These are phyloP conservation scores for Raphanus sativus DNA, from an alignment of 345 rosid species.

Conservation along the genomic window DNA sequence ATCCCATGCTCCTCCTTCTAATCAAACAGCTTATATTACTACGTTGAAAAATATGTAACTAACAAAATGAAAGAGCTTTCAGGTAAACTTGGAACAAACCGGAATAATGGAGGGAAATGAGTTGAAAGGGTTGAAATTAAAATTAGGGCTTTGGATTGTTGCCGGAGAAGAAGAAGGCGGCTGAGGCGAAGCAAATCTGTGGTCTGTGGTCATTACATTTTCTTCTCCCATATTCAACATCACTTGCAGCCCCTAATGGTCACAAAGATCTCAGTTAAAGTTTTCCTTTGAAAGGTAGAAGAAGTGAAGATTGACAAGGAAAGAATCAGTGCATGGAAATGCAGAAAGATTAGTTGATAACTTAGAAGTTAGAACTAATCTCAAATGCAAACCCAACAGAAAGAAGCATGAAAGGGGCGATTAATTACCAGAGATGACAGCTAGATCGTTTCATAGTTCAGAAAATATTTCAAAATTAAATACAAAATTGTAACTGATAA, in stretches of 20 bases:
- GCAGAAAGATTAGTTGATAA: constrained; percentile 11
- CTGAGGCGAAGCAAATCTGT: constrained; percentile 51
- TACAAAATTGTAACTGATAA: constrained; percentile 32
- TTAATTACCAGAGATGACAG: constrained; percentile 32
- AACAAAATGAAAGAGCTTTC: not conserved
- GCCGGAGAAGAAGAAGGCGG: constrained; percentile 44
- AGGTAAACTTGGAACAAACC: constrained; percentile 42
- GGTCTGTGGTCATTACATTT: constrained; percentile 56
- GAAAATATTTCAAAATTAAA: constrained; percentile 23
- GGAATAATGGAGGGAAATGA: constrained; percentile 59
- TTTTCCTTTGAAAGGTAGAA: not conserved
- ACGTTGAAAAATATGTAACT: not conserved
- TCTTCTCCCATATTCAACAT: constrained; percentile 54
- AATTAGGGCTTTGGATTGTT: constrained; percentile 71
- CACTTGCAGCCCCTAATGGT: constrained; percentile 40
- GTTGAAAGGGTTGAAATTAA: constrained; percentile 72
- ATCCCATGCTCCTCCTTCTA: constrained; percentile 74
- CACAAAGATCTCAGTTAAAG: constrained; percentile 29
- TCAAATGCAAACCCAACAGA: constrained; percentile 7
- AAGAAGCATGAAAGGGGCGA: constrained; percentile 20
- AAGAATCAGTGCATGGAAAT: constrained; percentile 35
- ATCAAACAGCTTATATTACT: not conserved
- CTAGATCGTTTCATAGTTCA: constrained; percentile 30
- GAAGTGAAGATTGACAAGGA: constrained; percentile 1
- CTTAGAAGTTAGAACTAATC: not conserved